phyloP scores from a whole-genome alignment of 73 alveolate species.

The Blepharisma stoltei region DNA sequence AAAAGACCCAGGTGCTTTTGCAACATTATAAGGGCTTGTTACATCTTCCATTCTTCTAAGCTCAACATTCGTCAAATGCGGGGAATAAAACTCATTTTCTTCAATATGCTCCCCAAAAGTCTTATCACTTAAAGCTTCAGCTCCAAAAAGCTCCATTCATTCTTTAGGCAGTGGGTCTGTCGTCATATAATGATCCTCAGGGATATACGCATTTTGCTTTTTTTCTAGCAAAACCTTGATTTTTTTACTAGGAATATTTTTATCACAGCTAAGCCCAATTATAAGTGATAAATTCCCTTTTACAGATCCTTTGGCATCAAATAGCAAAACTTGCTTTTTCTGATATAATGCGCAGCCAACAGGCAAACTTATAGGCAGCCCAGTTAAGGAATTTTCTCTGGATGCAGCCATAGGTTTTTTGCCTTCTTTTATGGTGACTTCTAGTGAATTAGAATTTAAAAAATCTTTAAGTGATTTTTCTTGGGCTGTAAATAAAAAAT shows the following conservation, averaged over 20 bases:
- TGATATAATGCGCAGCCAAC: neutral
- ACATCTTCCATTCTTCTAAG: slow-evolving; percentile 14
- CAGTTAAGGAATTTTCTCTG: neutral
- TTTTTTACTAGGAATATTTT: slow-evolving; percentile 3
- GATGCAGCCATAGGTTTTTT: slow-evolving; percentile 10
- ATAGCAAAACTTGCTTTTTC: slow-evolving; percentile 12
- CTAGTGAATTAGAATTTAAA: neutral
- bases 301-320: neutral
- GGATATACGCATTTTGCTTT: slow-evolving; percentile 21
- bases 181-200: slow-evolving; percentile 20
- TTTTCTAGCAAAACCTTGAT: neutral
- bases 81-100: slow-evolving; percentile 14
- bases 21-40: slow-evolving; percentile 7
- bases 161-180: slow-evolving; percentile 26
- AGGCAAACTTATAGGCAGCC: slow-evolving; percentile 23
- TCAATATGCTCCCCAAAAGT: slow-evolving; percentile 17
- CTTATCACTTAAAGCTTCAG: neutral
- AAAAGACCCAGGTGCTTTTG: neutral
- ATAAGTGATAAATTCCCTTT: neutral
- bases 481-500: neutral
- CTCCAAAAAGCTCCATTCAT: slow-evolving; percentile 31
- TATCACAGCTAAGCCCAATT: slow-evolving; percentile 28
- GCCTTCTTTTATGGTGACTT: neutral
- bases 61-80: neutral
- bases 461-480: neutral